Evolutionary conservation across 495 filamentous ascomycete species (phyloP).

Genomic region (Penicillium argentinense): DNA sequence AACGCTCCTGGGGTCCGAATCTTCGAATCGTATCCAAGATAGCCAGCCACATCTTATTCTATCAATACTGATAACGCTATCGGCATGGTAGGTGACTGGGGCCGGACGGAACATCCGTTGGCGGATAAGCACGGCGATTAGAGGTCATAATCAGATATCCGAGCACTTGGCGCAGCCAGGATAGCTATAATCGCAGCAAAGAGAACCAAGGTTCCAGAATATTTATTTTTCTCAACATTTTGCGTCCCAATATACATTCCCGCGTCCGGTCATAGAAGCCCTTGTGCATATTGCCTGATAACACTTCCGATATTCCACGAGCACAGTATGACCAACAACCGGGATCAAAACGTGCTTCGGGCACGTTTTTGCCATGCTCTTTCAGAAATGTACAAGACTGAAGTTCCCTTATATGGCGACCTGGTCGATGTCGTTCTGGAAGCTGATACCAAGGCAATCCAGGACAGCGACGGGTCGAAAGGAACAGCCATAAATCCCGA

Average conservation of each 20-base stretch:
- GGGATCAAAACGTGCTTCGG: slow-evolving; percentile 28
- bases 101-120: slow-evolving; percentile 12
- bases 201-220: no score
- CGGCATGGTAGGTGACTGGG: no score
- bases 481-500: slow-evolving; percentile 19
- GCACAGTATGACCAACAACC: slow-evolving; percentile 12
- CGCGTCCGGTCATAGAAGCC: no score
- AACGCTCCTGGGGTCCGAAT: background rate
- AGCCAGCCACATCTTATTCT: slow-evolving; percentile 4
- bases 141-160: slow-evolving; percentile 5
- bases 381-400: slow-evolving; percentile 41
- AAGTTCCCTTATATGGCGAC: slow-evolving; percentile 42
- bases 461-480: slow-evolving; percentile 8
- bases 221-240: no score
- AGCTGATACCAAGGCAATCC: slow-evolving; percentile 29
- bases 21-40: background rate
- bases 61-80: slow-evolving; percentile 2
- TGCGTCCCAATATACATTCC: no score
- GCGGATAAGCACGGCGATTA: slow-evolving; percentile 19
- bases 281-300: no score
- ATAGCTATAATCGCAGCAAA: no score
- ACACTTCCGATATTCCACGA: no score
- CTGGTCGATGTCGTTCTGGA: slow-evolving; percentile 34
- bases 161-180: no score
- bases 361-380: slow-evolving; percentile 35